Base-by-base conservation (phyloP, 768 basidiomycete genomes). In the Trametes punicea region DNA sequence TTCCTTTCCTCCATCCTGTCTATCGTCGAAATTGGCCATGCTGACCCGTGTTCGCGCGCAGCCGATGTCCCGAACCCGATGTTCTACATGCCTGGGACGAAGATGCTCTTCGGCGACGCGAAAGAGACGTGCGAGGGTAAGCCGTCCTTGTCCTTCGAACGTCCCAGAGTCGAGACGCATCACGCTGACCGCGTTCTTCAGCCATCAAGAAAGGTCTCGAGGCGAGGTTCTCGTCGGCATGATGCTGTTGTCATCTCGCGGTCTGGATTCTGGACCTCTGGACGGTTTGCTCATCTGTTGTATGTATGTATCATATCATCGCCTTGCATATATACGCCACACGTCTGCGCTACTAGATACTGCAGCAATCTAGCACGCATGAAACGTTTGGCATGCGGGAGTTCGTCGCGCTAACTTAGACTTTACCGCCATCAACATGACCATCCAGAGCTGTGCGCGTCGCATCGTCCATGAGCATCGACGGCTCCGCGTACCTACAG, bases 61-160 rank as follows among this genome's bases (percentile, higher is more conserved):
- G 91, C 93, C 49, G 91, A 93, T 67, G 91, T 93, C 9, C 92
- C 90, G 10, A 94, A 94, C 68, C 92, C 92, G 18, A 88, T 94
- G 87, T 94, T 94, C 77, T 94, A 89, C 71, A 90, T 92, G 87
- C 82, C 85, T 20, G 85, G 87, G 41, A 88, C 92, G 21, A 89
- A 86, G 74, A 94, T 94, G 93, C 64, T 94, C 59, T 94, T 94
- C 63, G 92, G 93, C 40, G 93, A 94, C 69, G 93, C 93, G 30
- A 93, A 92, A 67, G 88, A 90, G 64, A 89, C 87, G 27, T 93
- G 92, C 63, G 93, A 94, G 70, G 91, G 88, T 87, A 13, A 47
- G 61, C 25, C 3, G 42, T 15, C 34, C 13, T 36, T 13, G 7
- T 31, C 31, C 31, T 13, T 31, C 31, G 6, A 31, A 31, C 15